These are phyloP conservation scores for Citeromyces siamensis DNA, from an alignment of 1,139 yeast genomes.

Conservation along the genomic window DNA sequence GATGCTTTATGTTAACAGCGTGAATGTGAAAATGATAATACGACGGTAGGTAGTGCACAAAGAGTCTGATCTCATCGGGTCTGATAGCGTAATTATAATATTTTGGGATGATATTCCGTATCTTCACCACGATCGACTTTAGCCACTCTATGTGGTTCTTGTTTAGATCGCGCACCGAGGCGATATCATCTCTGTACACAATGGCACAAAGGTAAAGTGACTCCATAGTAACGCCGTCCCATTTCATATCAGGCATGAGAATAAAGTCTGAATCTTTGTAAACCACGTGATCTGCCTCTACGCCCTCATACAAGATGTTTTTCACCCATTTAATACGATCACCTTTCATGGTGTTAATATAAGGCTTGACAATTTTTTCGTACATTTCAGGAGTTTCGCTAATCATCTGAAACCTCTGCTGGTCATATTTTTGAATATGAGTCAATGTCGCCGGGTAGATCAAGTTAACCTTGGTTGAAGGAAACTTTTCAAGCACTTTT, in stretches of 20 bases:
- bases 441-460: conserved; percentile 86
- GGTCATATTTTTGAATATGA: conserved; percentile 65
- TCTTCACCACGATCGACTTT: conserved; percentile 26
- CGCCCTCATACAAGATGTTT: conserved; percentile 71
- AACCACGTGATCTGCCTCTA: conserved; percentile 72
- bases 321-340: conserved; percentile 81
- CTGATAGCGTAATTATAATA: conserved; percentile 26
- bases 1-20: conserved; percentile 64
- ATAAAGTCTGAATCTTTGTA: conserved; percentile 52
- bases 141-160: conserved; percentile 45
- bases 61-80: conserved; percentile 49
- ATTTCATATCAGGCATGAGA: conserved; percentile 74
- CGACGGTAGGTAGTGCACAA: conserved; percentile 89
- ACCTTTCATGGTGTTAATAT: conserved; percentile 66
- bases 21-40: conserved; percentile 94
- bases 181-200: conserved; percentile 58
- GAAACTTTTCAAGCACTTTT: conserved; percentile 25
- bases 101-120: conserved; percentile 34
- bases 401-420: conserved; percentile 46
- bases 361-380: conserved; percentile 50
- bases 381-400: conserved; percentile 78
- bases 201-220: conserved; percentile 71
- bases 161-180: conserved; percentile 65
- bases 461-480: conserved; percentile 63
- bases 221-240: conserved; percentile 72